These are phyloP conservation scores for Solanum hybrid DNA, from an alignment of 305 asterid species.

Conservation along the genomic window DNA sequence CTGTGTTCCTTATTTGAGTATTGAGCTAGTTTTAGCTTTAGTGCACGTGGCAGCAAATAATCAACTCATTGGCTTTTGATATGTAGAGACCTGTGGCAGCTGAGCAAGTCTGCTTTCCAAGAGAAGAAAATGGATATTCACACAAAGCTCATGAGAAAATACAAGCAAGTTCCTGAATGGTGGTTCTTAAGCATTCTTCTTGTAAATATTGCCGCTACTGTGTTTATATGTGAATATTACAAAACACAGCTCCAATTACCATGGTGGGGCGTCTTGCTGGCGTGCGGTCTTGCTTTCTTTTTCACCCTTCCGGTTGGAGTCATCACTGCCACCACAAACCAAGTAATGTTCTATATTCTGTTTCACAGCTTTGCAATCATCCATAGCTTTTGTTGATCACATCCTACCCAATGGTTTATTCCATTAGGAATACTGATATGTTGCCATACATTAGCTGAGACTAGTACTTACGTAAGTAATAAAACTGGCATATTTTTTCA, in stretches of 20 bases:
- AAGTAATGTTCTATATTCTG: slow-evolving; percentile 28
- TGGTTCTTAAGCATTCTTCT: slow-evolving; percentile 72
- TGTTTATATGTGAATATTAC: slow-evolving; percentile 56
- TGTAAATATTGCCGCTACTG: slow-evolving; percentile 48
- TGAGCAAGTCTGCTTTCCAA: slow-evolving; percentile 65
- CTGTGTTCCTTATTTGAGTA: background rate
- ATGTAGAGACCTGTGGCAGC: slow-evolving; percentile 65
- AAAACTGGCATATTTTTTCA: background rate
- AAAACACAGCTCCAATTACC: slow-evolving; percentile 79
- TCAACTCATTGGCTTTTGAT: background rate
- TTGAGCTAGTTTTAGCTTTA: background rate
- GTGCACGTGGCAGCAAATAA: background rate
- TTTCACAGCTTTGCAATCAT: background rate
- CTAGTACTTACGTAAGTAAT: background rate
- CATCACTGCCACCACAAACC: slow-evolving; percentile 85
- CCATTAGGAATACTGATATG: background rate
- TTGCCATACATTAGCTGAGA: background rate
- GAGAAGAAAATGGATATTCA: slow-evolving; percentile 71
- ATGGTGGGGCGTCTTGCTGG: slow-evolving; percentile 93
- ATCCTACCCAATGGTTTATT: background rate
- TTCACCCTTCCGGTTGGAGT: slow-evolving; percentile 92
- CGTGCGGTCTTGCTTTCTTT: slow-evolving; percentile 70
- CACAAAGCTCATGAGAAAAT: slow-evolving; percentile 41
- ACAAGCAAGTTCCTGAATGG: slow-evolving; percentile 84
- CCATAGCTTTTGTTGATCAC: background rate